These are phyloP conservation scores for Erigeron canadensis DNA, from an alignment of 129 eudicot species.

Conservation along the genomic window DNA sequence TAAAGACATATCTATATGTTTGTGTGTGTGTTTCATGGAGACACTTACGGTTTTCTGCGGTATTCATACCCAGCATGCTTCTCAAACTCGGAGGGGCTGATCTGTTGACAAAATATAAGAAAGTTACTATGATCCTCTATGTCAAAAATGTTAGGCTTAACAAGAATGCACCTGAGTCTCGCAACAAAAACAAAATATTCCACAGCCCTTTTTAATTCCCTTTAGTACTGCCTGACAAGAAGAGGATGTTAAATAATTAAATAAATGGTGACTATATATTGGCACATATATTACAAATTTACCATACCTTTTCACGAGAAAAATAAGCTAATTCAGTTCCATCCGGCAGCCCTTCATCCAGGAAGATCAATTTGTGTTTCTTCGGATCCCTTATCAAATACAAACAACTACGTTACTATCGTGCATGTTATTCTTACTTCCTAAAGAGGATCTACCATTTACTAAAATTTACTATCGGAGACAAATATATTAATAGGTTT, in stretches of 20 bases:
- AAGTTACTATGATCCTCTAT: slow-evolving; percentile 1
- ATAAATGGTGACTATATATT: slow-evolving; percentile 15
- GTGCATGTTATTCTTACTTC: background rate
- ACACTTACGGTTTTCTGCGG: slow-evolving; percentile 72
- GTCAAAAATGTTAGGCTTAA: background rate
- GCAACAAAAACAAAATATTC: slow-evolving; percentile 68
- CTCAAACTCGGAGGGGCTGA: slow-evolving; percentile 78
- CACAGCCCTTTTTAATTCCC: slow-evolving; percentile 58
- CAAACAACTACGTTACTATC: slow-evolving; percentile 20
- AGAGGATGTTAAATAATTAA: slow-evolving; percentile 1
- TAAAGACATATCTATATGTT: background rate
- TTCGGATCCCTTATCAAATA: slow-evolving; percentile 49
- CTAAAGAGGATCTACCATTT: background rate
- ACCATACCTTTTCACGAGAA: slow-evolving; percentile 61
- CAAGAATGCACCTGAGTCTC: slow-evolving; percentile 43
- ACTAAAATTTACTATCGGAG: background rate
- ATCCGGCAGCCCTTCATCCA: slow-evolving; percentile 64
- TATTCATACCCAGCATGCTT: slow-evolving; percentile 80
- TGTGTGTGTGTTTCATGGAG: background rate
- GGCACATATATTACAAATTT: background rate
- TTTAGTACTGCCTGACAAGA: slow-evolving; percentile 50
- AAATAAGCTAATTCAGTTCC: slow-evolving; percentile 60
- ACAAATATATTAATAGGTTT: background rate
- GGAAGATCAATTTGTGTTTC: slow-evolving; percentile 65
- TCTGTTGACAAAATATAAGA: slow-evolving; percentile 37